phyloP scores from a whole-genome alignment of 495 filamentous ascomycete species.

The Entonaema liquescens region DNA sequence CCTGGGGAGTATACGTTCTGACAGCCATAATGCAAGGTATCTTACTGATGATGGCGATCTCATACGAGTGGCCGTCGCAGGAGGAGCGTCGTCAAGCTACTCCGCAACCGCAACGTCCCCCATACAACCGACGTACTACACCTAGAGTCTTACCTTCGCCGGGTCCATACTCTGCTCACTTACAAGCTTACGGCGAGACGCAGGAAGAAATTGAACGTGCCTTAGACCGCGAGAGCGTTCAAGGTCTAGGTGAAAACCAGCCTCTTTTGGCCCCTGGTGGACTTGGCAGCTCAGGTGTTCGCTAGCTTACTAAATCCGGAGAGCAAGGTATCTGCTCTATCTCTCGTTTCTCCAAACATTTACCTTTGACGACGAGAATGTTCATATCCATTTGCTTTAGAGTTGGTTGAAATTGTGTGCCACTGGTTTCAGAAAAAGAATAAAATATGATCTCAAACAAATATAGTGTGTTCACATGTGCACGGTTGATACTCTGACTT shows the following conservation, averaged over 20 bases:
- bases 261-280: conserved; percentile 53
- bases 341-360: conserved; percentile 20
- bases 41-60: conserved; percentile 81
- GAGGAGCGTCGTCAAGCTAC: conserved; percentile 31
- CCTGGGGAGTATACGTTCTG: conserved; percentile 87
- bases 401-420: conserved; percentile 5
- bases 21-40: conserved; percentile 86
- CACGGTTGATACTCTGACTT: conserved; percentile 15
- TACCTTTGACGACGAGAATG: conserved; percentile 9
- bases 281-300: conserved; percentile 45
- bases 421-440: conserved; percentile 2
- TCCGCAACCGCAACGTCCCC: conserved; percentile 37
- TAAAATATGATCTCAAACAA: conserved; percentile 14
- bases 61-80: conserved; percentile 66
- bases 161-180: conserved; percentile 51
- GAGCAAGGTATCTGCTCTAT: background rate
- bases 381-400: conserved; percentile 10
- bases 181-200: conserved; percentile 51
- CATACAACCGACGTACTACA: conserved; percentile 42
- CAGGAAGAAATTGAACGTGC: conserved; percentile 53
- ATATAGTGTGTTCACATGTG: conserved; percentile 13
- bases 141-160: conserved; percentile 44
- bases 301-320: conserved; percentile 13
- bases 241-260: conserved; percentile 53
- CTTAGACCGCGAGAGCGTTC: conserved; percentile 53